phyloP scores from a whole-genome alignment of 176 grass and related monocot species.

The Eragrostis nindensis region DNA sequence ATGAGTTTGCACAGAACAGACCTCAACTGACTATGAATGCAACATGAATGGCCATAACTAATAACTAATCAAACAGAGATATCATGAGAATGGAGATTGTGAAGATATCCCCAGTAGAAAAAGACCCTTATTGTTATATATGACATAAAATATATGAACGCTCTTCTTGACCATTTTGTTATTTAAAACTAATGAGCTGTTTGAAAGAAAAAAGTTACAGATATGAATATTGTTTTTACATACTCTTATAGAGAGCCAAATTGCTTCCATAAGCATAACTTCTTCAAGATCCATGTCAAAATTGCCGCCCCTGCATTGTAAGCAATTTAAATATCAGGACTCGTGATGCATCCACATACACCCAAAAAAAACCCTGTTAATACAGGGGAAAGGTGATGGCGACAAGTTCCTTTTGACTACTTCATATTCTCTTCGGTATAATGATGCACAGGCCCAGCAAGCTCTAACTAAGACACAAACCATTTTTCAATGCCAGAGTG shows the following conservation, averaged over 20 bases:
- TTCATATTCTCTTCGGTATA: slow-evolving; percentile 3
- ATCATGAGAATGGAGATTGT: slow-evolving; percentile 1
- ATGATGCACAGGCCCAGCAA: neutral
- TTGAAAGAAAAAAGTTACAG: neutral
- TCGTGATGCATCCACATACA: slow-evolving; percentile 1
- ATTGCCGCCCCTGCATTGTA: slow-evolving; percentile 64
- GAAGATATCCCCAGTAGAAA: neutral
- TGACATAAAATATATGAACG: neutral
- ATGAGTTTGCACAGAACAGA: neutral
- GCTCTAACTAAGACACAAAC: neutral
- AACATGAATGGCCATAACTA: neutral
- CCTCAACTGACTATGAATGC: neutral
- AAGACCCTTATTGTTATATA: neutral
- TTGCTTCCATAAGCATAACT: slow-evolving; percentile 96
- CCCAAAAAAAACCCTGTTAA: neutral
- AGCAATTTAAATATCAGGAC: slow-evolving; percentile 14
- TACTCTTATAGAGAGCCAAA: slow-evolving; percentile 95
- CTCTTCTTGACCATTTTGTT: neutral
- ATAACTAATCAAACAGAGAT: slow-evolving; percentile 17
- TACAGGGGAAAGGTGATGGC: neutral
- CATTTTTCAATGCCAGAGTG: neutral
- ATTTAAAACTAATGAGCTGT: neutral
- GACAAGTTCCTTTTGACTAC: slow-evolving; percentile 30
- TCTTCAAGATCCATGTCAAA: slow-evolving; percentile 93
- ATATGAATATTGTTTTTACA: slow-evolving; percentile 15